Evolutionary conservation across 2,329 filamentous ascomycete genomes (phyloP).

Genomic region (Aspergillus amoenus): DNA sequence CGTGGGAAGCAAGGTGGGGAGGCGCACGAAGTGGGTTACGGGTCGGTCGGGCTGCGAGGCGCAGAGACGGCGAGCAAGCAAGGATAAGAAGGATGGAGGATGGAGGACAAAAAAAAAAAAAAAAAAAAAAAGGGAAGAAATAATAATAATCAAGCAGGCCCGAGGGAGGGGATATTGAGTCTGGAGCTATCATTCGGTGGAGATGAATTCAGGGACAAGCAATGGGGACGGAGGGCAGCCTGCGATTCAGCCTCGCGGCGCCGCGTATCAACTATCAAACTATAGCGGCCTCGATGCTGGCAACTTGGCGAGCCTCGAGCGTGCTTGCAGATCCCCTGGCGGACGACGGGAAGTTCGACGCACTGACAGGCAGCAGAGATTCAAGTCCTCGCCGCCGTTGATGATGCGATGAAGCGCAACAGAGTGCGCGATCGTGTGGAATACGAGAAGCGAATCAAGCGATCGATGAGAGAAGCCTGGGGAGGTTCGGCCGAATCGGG

Average conservation of each 20-base stretch:
- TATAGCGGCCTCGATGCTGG: neutral
- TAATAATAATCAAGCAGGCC: neutral
- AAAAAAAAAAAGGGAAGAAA: neutral
- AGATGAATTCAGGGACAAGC: neutral
- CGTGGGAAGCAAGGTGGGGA: constrained; percentile 6
- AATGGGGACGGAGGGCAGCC: constrained; percentile 15
- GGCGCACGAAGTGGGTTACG: constrained; percentile 6
- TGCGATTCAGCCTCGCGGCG: constrained; percentile 26
- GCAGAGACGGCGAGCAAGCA: neutral
- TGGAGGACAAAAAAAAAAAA: neutral
- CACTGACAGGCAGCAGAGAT: neutral
- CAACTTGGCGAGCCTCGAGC: neutral
- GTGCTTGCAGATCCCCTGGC: neutral
- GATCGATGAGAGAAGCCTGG: neutral
- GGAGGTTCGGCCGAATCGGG: neutral
- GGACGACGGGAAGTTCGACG: neutral
- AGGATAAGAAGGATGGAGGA: neutral
- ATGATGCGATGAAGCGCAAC: neutral
- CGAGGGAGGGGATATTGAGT: neutral
- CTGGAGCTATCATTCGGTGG: constrained; percentile 3
- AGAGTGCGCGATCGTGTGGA: neutral
- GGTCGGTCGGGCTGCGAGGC: constrained; percentile 2
- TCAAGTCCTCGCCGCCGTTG: neutral
- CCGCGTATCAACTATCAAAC: neutral
- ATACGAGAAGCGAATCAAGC: neutral